phyloP scores from a whole-genome alignment of 331 rosid species.

The Telfairia occidentalis region DNA sequence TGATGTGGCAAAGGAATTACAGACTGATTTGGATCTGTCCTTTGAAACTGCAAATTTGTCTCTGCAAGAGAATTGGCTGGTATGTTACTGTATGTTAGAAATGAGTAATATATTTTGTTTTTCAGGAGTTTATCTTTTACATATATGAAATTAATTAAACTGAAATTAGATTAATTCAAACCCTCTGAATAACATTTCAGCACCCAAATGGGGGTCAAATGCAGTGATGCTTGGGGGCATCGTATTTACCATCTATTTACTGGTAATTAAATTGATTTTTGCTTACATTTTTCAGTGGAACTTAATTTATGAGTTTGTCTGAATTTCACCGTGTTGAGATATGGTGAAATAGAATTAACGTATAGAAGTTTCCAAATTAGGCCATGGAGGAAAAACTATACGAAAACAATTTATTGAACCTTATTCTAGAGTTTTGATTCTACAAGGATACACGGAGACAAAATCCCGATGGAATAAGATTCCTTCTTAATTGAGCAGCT shows the following conservation, averaged over 20 bases:
- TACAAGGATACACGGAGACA: neutral
- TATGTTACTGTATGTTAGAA: constrained; percentile 22
- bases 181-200: neutral
- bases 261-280: neutral
- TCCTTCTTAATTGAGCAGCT: neutral
- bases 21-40: constrained; percentile 45
- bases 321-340: neutral
- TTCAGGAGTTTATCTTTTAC: neutral
- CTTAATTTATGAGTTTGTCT: neutral
- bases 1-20: constrained; percentile 66
- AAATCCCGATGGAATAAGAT: neutral
- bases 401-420: neutral
- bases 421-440: neutral
- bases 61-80: constrained; percentile 66
- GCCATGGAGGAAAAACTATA: neutral
- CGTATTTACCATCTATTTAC: neutral
- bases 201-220: neutral
- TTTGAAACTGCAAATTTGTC: constrained; percentile 45
- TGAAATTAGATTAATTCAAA: neutral
- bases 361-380: neutral
- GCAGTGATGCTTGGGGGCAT: constrained; percentile 1
- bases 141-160: neutral
- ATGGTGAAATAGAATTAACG: neutral
- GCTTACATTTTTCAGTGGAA: neutral
- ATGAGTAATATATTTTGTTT: neutral